phyloP scores from a whole-genome alignment of 495 filamentous ascomycete genomes.

The Talaromyces adpressus region DNA sequence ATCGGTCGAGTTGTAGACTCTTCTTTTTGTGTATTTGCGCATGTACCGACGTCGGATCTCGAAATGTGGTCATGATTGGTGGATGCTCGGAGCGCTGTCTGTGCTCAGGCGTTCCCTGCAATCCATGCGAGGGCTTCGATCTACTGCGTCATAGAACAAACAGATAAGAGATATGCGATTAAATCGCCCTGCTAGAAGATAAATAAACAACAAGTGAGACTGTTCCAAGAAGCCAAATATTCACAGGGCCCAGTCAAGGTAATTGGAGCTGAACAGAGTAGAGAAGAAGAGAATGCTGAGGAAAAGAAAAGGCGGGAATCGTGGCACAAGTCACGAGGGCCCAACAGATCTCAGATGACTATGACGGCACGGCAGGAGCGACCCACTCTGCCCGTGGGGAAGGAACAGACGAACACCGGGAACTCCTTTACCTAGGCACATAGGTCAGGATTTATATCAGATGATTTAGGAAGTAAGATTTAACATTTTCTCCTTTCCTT shows the following conservation, averaged over 20 bases:
- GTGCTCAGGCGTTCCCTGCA: not conserved
- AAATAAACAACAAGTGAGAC: not conserved
- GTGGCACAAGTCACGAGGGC: not conserved
- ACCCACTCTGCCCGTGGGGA: not conserved
- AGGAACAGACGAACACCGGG: not conserved
- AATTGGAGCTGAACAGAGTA: not conserved
- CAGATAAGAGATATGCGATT: not conserved
- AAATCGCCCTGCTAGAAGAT: not conserved
- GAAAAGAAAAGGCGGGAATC: not conserved
- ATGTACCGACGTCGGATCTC: conserved; percentile 8
- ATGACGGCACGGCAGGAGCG: not conserved
- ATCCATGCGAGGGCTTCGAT: not conserved
- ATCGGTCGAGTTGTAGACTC: conserved; percentile 1
- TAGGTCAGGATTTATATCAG: too few relatives aligned
- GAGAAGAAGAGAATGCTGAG: not conserved
- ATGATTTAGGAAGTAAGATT: too few relatives aligned
- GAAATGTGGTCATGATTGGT: conserved; percentile 10
- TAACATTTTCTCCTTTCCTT: too few relatives aligned
- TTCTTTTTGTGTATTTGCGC: conserved; percentile 7
- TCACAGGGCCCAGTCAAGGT: not conserved
- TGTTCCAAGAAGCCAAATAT: not conserved
- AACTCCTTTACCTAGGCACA: too few relatives aligned
- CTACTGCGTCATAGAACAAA: not conserved
- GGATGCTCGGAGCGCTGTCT: not conserved
- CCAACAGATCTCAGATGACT: not conserved